Evolutionary conservation across 208 protist genomes (phyloP).

Genomic region (Tetramitus jugosus): DNA sequence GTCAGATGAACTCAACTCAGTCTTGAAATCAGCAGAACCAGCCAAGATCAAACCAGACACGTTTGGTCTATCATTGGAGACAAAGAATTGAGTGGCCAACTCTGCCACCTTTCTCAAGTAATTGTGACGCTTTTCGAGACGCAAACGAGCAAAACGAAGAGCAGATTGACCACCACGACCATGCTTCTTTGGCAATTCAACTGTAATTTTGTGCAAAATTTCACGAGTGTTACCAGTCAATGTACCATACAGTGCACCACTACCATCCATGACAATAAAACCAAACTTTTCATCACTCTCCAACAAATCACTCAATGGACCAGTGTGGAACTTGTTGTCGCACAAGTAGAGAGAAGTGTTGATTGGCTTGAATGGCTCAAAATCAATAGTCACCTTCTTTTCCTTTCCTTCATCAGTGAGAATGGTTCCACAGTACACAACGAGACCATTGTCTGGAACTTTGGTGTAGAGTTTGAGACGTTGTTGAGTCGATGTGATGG

Average conservation of each 20-base stretch:
- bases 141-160: constrained; percentile 98
- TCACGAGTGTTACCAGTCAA: constrained; percentile 93
- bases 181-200: constrained; percentile 99
- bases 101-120: constrained; percentile 98
- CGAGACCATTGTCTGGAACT: constrained; percentile 90
- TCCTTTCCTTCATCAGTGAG: constrained; percentile 97
- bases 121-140: constrained; percentile 98
- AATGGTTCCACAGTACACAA: constrained; percentile 98
- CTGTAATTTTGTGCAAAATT: constrained; percentile 95
- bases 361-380: constrained; percentile 99
- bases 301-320: constrained; percentile 93
- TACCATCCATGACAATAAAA: constrained; percentile 99
- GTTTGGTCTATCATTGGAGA: constrained; percentile 95
- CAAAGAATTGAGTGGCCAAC: constrained; percentile 89
- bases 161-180: constrained; percentile 98
- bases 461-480: constrained; percentile 81
- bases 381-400: constrained; percentile 97
- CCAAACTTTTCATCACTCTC: constrained; percentile 99
- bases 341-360: constrained; percentile 97
- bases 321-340: constrained; percentile 95
- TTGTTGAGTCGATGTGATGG: constrained; percentile 76
- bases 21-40: constrained; percentile 99
- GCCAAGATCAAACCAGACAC: constrained; percentile 97
- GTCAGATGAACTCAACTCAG: constrained; percentile 88
- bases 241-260: constrained; percentile 90